These are phyloP conservation scores for Coemansia sp. DNA, from an alignment of 192 early-diverging fungal species.

Conservation along the genomic window DNA sequence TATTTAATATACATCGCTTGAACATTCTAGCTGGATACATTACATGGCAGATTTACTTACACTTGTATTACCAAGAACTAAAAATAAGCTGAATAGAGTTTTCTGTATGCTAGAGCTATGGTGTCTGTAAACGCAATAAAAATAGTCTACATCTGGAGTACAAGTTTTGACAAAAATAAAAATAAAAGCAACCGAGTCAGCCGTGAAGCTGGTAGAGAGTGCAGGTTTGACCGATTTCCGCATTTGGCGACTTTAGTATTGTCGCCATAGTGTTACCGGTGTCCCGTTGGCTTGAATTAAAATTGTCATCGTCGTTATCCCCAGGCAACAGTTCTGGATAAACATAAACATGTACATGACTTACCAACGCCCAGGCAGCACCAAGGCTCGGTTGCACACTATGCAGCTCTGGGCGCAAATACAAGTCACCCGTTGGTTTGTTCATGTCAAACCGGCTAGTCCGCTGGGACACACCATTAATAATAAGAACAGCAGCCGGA, in stretches of 20 bases:
- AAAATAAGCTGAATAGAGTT: too few relatives aligned
- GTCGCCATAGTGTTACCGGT: slow-evolving; percentile 1
- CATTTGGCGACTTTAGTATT: slow-evolving; percentile 27
- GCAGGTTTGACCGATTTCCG: slow-evolving; percentile 2
- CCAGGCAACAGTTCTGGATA: not conserved
- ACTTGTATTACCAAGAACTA: too few relatives aligned
- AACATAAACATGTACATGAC: slow-evolving; percentile 32
- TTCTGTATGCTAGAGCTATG: too few relatives aligned
- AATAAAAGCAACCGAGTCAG: slow-evolving; percentile 2
- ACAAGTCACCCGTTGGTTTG: not conserved
- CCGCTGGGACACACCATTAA: slow-evolving; percentile 43
- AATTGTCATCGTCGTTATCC: not conserved
- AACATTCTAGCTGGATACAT: too few relatives aligned
- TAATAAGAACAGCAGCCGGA: slow-evolving; percentile 22
- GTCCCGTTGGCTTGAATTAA: not conserved
- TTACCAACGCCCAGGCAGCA: slow-evolving; percentile 29
- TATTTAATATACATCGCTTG: too few relatives aligned
- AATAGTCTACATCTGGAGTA: not conserved
- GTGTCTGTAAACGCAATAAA: not conserved
- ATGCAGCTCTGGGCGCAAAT: not conserved
- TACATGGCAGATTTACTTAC: too few relatives aligned
- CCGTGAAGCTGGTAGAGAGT: not conserved
- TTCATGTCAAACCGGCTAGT: not conserved
- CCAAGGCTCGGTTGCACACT: slow-evolving; percentile 40
- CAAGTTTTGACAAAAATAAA: slow-evolving; percentile 1